Evolutionary conservation across 2,329 filamentous ascomycete species (phyloP), one percentile per base, ranked within the genome.

Genomic region (Cladosporium sp.): DNA sequence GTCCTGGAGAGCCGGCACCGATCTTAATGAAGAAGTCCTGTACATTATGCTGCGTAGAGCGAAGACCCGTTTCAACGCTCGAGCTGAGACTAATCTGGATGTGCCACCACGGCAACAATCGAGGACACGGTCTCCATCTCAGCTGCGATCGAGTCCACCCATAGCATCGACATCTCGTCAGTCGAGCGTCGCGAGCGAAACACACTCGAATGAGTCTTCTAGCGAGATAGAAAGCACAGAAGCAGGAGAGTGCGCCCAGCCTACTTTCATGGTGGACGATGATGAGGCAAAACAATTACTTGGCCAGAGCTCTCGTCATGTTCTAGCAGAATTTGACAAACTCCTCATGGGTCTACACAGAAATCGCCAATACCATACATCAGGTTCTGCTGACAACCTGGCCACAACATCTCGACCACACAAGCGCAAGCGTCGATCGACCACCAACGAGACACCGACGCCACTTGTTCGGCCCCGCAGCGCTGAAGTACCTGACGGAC

Each of bases 301-400:
- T 15, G 80, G 80, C 0, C 90, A 91, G 0, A 80, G 83, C 0
- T 80, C 89, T 10, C 80, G 86, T n/a, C 86, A 90, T 62, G 81
- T 92, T 15, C 77, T 96, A 8, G 74, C 78, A 1, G 83, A 84
- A 35, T 69, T 96, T 1, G 90, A 97, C 64, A 71, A 77, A 4
- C 79, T 93, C 0, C 80, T 96, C 5, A 77, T 79, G 28, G 83
- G 86, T 3, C 77, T 97, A 13, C 90, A 92, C 68, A 83, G 86
- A 39, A 72, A 68, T 56, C 61, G 68, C 4, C 49, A 51, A 39
- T 64, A 65, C 13, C 70, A 69, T 56, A 34, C 19, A 9, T n/a
- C 22, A 22, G 24, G 24, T 2, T 49, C 58, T 52, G 39, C 36
- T 17, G 40, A 42, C 12, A 39, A 45, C 17, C 42, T 37, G 9